Conservation (phyloP, 2,329 filamentous ascomycete genomes). For the Chalaropsis thielavioides region DNA sequence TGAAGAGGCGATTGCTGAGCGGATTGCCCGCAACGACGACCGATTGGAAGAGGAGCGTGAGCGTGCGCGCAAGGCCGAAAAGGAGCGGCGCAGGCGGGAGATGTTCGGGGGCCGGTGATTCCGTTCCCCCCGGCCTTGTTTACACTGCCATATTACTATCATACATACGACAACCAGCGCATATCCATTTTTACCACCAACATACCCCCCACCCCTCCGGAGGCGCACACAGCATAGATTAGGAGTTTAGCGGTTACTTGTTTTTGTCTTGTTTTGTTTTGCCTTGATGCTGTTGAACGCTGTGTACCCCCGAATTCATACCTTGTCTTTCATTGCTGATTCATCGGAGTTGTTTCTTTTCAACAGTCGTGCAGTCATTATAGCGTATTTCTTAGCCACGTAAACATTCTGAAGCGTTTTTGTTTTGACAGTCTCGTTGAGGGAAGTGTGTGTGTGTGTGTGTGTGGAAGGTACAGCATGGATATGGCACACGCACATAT, state of each 20-base stretch:
- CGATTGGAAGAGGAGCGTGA: slow-evolving; percentile 48
- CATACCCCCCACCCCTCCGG: background rate
- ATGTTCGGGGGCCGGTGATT: slow-evolving; percentile 18
- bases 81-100: slow-evolving; percentile 39
- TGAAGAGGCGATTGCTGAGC: slow-evolving; percentile 51
- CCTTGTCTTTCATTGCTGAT: background rate
- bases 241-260: slow-evolving; percentile 10
- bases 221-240: slow-evolving; percentile 8
- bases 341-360: no score
- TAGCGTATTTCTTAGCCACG: background rate
- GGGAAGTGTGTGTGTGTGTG: no score
- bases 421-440: background rate
- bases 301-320: background rate
- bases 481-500: no score
- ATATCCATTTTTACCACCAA: background rate
- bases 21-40: slow-evolving; percentile 53
- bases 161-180: background rate
- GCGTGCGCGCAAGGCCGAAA: slow-evolving; percentile 45
- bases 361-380: background rate
- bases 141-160: background rate
- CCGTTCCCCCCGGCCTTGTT: background rate
- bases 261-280: slow-evolving; percentile 1
- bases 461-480: no score
- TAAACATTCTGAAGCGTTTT: background rate
- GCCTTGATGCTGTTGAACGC: background rate